phyloP scores from a whole-genome alignment of 441 rosid genomes.

The Arabidopsis hybrid region DNA sequence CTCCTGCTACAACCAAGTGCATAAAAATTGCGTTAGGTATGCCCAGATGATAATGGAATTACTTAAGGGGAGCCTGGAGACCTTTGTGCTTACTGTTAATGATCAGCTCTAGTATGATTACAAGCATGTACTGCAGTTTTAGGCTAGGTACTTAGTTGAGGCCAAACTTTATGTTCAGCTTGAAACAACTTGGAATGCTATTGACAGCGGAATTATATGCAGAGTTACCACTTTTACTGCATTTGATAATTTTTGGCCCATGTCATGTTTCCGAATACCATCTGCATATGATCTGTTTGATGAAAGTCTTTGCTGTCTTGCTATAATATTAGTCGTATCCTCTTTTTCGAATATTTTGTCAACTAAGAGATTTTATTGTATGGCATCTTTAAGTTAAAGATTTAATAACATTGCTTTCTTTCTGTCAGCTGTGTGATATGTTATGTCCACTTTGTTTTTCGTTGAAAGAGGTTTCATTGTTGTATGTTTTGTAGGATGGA shows the following conservation, averaged over 20 bases:
- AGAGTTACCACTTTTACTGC: not conserved
- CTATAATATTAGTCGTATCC: conserved; percentile 30
- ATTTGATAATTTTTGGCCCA: not conserved
- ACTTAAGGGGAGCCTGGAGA: conserved; percentile 27
- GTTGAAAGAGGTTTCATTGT: conserved; percentile 17
- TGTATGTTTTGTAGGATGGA: conserved; percentile 52
- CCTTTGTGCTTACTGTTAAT: conserved; percentile 32
- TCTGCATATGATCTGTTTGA: conserved; percentile 32
- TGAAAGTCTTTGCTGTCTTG: conserved; percentile 21
- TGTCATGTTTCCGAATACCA: conserved; percentile 6
- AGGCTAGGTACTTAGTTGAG: conserved; percentile 27
- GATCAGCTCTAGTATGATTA: conserved; percentile 4
- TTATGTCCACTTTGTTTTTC: conserved; percentile 41
- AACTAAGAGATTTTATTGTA: conserved; percentile 54
- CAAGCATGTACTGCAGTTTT: conserved; percentile 12
- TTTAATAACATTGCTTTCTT: conserved; percentile 57
- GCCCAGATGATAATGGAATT: conserved; percentile 17
- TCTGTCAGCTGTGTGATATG: conserved; percentile 33
- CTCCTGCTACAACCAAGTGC: not conserved
- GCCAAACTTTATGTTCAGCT: conserved; percentile 21
- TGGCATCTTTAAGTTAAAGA: conserved; percentile 53
- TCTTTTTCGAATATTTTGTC: conserved; percentile 11
- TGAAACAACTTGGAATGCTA: conserved; percentile 31
- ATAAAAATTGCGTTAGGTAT: conserved; percentile 2
- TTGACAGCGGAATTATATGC: conserved; percentile 16